Conservation (phyloP, 352 stramenopile species). For the Elongisporangium senticosum region DNA sequence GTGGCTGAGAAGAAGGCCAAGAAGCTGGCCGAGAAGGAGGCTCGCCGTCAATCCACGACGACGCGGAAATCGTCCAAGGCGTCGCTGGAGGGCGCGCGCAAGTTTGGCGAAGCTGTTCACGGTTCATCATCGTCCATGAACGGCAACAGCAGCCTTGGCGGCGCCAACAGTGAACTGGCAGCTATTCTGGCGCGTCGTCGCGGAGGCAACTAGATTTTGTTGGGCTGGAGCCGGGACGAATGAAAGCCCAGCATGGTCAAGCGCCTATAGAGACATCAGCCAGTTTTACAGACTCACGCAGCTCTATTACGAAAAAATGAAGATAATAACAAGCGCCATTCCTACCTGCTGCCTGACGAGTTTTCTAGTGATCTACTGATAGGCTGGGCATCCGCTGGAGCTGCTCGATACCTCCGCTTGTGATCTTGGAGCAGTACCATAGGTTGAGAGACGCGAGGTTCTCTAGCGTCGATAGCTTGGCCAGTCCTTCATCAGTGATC, state of each 20-base stretch:
- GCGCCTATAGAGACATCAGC: not conserved
- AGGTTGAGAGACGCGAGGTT: constrained; percentile 65
- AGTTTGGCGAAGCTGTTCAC: constrained; percentile 68
- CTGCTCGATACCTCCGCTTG: constrained; percentile 38
- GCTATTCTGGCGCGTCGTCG: constrained; percentile 72
- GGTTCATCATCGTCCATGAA: constrained; percentile 23
- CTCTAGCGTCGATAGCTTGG: constrained; percentile 33
- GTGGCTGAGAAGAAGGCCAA: constrained; percentile 86
- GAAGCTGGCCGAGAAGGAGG: constrained; percentile 73
- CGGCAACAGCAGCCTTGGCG: constrained; percentile 41
- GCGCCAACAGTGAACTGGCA: constrained; percentile 76
- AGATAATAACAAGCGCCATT: not conserved
- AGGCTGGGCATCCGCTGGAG: constrained; percentile 37
- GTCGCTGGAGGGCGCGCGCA: constrained; percentile 52
- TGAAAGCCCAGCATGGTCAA: not conserved
- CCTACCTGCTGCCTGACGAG: not conserved
- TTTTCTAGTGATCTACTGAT: constrained; percentile 36
- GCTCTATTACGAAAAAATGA: constrained; percentile 1
- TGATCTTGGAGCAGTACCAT: constrained; percentile 82
- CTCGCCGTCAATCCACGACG: constrained; percentile 33
- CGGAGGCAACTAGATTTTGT: constrained; percentile 12
- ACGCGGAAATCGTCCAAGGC: constrained; percentile 37
- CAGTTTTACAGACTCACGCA: not conserved
- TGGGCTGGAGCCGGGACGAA: constrained; percentile 3
- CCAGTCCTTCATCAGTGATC: constrained; percentile 55